phyloP scores from a whole-genome alignment of 371 early-diverging fungal genomes.

The Mucor lusitanicus region DNA sequence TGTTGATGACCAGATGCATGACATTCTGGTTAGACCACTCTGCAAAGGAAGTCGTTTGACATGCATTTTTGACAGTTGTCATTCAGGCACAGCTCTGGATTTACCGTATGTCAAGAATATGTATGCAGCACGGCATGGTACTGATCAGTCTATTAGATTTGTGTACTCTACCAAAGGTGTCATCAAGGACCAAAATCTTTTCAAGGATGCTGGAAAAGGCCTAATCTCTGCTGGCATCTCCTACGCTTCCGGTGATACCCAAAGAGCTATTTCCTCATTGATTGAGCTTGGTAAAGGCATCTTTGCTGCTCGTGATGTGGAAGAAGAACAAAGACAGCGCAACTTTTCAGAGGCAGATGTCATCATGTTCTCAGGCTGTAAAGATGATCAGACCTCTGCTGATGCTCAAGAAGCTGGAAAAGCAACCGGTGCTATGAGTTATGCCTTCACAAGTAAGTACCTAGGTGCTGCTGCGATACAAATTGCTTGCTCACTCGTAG shows the following conservation, averaged over 20 bases:
- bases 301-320: slow-evolving; percentile 37
- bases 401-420: slow-evolving; percentile 68
- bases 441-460: slow-evolving; percentile 66
- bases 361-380: slow-evolving; percentile 88
- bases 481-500: neutral
- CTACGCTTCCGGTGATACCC: slow-evolving; percentile 50
- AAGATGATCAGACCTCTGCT: slow-evolving; percentile 89
- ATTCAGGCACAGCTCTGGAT: slow-evolving; percentile 84
- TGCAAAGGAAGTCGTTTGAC: slow-evolving; percentile 86
- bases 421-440: slow-evolving; percentile 82
- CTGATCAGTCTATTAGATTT: slow-evolving; percentile 9
- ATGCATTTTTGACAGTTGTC: slow-evolving; percentile 85
- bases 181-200: slow-evolving; percentile 53
- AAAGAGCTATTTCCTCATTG: slow-evolving; percentile 44
- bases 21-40: slow-evolving; percentile 77
- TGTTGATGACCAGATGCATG: slow-evolving; percentile 86
- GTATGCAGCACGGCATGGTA: neutral
- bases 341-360: slow-evolving; percentile 74
- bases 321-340: slow-evolving; percentile 37
- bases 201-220: slow-evolving; percentile 52
- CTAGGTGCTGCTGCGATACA: neutral
- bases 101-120: slow-evolving; percentile 57
- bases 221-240: slow-evolving; percentile 50
- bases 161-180: slow-evolving; percentile 75
- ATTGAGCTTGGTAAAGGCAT: slow-evolving; percentile 48